phyloP scores from a whole-genome alignment of 306 rosid genomes.

The Acacia crassicarpa region DNA sequence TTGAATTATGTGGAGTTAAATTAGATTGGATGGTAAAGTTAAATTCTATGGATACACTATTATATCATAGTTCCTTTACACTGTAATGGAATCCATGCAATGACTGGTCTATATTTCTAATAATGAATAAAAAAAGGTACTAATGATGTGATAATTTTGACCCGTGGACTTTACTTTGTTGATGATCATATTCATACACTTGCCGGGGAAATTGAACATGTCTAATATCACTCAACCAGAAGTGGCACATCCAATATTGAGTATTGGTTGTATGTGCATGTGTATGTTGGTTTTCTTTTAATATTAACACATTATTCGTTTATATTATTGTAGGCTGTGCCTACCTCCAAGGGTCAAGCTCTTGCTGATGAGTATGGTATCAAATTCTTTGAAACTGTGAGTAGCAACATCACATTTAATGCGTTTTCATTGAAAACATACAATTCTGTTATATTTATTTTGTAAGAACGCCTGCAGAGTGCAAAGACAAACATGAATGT shows the following conservation, averaged over 20 bases:
- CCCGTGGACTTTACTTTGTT: not conserved
- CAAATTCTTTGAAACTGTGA: constrained; percentile 81
- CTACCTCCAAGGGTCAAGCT: constrained; percentile 79
- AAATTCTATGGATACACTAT: not conserved
- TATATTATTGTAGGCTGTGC: constrained; percentile 57
- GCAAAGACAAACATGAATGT: constrained; percentile 82
- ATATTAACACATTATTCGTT: not conserved
- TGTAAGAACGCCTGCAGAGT: constrained; percentile 49
- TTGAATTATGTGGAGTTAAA: not conserved
- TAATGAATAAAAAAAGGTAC: not conserved
- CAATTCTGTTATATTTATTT: constrained; percentile 20
- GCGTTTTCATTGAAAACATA: not conserved
- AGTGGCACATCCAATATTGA: not conserved
- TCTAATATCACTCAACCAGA: not conserved
- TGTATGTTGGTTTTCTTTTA: not conserved
- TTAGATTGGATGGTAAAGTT: not conserved
- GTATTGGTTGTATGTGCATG: not conserved
- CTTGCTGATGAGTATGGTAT: constrained; percentile 84
- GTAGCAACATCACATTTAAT: constrained; percentile 34
- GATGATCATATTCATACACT: not conserved
- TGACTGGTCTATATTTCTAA: not conserved
- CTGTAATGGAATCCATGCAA: not conserved
- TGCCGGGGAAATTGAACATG: not conserved
- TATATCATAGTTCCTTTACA: not conserved
- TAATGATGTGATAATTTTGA: not conserved